Conservation (phyloP, 1,284 basidiomycete species). For the Leccinum fuscescens region DNA sequence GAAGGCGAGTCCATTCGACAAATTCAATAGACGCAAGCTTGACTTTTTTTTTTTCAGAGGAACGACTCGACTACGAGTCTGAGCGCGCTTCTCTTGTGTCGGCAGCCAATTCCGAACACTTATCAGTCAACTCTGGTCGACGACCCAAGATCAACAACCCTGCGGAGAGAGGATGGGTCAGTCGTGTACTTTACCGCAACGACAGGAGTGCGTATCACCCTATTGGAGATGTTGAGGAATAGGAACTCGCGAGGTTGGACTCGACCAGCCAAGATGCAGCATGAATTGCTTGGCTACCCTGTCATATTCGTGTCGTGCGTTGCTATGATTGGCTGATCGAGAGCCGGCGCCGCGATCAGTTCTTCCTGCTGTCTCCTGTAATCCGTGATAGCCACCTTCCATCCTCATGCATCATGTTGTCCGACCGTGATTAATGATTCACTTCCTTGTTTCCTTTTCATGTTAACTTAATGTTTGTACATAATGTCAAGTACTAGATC, state of each 20-base stretch:
- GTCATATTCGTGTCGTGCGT: conserved; percentile 3
- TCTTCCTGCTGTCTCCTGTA: conserved; percentile 8
- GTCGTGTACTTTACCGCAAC: conserved; percentile 49
- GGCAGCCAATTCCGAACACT: conserved; percentile 37
- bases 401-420: conserved; percentile 25
- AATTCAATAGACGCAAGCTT: conserved; percentile 5
- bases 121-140: conserved; percentile 32
- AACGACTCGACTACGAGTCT: conserved; percentile 69
- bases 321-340: conserved; percentile 5
- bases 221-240: conserved; percentile 54
- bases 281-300: conserved; percentile 4
- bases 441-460: background rate
- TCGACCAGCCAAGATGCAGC: conserved; percentile 7
- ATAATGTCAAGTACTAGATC: background rate
- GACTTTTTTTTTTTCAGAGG: conserved; percentile 47
- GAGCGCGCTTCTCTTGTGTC: conserved; percentile 62
- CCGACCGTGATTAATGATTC: background rate
- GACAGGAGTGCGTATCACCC: conserved; percentile 52
- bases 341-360: conserved; percentile 1
- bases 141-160: conserved; percentile 24
- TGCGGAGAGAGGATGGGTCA: conserved; percentile 44
- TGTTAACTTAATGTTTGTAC: conserved; percentile 3
- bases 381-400: conserved; percentile 19
- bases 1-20: conserved; percentile 50
- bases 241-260: conserved; percentile 67